Evolutionary conservation across 1,284 basidiomycete genomes (phyloP), one percentile per base, ranked within the genome.

Genomic region (Microbotryum silenes-acaulis): DNA sequence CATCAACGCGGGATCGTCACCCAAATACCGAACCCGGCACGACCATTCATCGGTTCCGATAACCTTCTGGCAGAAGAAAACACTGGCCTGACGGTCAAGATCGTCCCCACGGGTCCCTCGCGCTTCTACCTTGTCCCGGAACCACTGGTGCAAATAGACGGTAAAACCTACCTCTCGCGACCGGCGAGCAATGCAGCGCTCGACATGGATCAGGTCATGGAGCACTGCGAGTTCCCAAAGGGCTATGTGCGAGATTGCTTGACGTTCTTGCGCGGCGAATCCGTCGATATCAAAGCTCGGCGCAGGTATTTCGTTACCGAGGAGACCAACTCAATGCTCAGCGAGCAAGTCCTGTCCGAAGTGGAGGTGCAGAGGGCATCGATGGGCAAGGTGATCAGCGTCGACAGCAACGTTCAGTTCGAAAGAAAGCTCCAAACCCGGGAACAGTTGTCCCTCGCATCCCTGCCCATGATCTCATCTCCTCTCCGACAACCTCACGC

Each of bases 201-300:
- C 9, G 91, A 96, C 75, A 75, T 96, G 67, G 91, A 96, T 74
- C 77, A 87, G 25, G 78, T 93, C 3, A 84, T 91, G 83, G 85
- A 90, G 44, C 82, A 90, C 67, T 96, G 91, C 73, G 88, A 92
- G 75, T 91, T 90, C 72, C 82, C 83, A n/a, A 79, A 82, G 57
- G 81, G 84, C 72, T 87, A 86, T 72, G 85, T 88, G 25, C 81
- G 86, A 56, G 86, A 88, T 71, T 88, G 86, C 69, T 78, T 87
- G n/a, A 86, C 88, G 72, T 79, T 85, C 53, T 78, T 88, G 46
- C 79, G 85, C 9, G 84, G 25, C 51, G 33, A 53, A 14, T 29
- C 51, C 33, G 51, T 25, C 31, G 25, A 53, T 12, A 53, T n/a
- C 27, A 23, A 12, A 33, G 51, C 27, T n/a, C 21, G n/a, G 33